phyloP scores from a whole-genome alignment of 768 basidiomycete genomes.

The Multifurca ochricompacta region DNA sequence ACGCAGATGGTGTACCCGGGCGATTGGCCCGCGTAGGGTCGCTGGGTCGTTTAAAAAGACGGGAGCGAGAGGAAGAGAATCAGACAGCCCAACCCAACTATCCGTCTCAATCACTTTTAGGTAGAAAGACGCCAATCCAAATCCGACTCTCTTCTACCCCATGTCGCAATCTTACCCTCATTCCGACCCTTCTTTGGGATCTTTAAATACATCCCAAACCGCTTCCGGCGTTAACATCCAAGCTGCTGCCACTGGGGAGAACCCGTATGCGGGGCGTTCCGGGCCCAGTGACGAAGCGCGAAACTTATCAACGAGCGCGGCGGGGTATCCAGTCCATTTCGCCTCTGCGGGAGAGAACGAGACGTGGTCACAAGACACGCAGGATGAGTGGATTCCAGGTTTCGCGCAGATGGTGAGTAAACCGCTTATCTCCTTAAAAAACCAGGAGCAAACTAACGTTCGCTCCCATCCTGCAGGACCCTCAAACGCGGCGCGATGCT shows the following conservation, averaged over 20 bases:
- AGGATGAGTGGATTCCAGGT: slow-evolving; percentile 11
- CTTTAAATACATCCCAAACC: slow-evolving; percentile 1
- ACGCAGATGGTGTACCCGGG: too few relatives aligned
- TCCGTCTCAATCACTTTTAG: neutral
- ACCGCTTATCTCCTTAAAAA: neutral
- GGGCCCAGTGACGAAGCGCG: neutral
- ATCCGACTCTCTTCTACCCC: neutral
- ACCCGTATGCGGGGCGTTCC: neutral
- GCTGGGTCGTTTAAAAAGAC: neutral
- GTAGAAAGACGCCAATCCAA: neutral
- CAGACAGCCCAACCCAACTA: neutral
- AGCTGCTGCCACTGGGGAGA: neutral
- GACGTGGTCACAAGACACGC: slow-evolving; percentile 1
- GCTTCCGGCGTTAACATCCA: neutral
- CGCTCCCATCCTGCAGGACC: neutral
- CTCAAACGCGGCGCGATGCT: slow-evolving; percentile 4
- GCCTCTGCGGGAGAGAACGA: neutral
- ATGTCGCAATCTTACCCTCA: slow-evolving; percentile 10
- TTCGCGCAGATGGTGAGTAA: slow-evolving; percentile 12
- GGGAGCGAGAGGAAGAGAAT: neutral
- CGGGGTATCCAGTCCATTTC: neutral
- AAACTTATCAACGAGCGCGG: neutral
- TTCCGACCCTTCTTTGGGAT: neutral
- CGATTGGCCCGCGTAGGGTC: neutral
- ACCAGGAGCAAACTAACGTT: neutral